Conservation (phyloP, 768 basidiomycete species). For the Rhodotorula toruloides region DNA sequence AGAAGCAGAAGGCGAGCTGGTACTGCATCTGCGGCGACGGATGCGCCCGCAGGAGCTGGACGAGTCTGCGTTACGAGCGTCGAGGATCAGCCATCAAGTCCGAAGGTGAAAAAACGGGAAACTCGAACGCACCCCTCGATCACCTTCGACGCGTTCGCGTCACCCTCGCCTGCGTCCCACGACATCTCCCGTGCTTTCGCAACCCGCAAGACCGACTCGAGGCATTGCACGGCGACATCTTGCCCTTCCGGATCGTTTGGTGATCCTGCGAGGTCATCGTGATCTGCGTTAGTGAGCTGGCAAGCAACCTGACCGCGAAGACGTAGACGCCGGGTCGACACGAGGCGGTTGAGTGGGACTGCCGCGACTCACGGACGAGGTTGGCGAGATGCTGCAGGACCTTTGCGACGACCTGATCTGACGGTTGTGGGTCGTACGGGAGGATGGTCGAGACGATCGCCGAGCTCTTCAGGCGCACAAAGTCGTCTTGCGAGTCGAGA, state of each 20-base stretch:
- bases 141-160: conserved; percentile 51
- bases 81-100: background rate
- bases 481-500: conserved; percentile 82
- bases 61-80: conserved; percentile 54
- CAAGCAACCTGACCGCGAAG: no score
- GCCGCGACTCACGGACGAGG: conserved; percentile 52
- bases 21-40: conserved; percentile 87
- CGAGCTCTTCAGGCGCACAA: conserved; percentile 82
- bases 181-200: conserved; percentile 71
- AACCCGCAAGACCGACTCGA: conserved; percentile 77
- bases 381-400: conserved; percentile 60
- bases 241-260: conserved; percentile 55
- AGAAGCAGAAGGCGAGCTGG: conserved; percentile 85
- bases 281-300: background rate
- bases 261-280: conserved; percentile 45
- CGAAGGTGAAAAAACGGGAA: no score
- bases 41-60: conserved; percentile 73
- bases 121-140: conserved; percentile 45
- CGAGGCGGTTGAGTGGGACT: no score
- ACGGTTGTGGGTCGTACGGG: conserved; percentile 51
- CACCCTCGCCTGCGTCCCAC: conserved; percentile 79
- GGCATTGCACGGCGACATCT: conserved; percentile 85
- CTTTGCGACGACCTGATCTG: conserved; percentile 55
- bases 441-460: conserved; percentile 83
- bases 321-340: no score